phyloP scores from a whole-genome alignment of 1,139 yeast species.

The Arxiozyma slooffiae region DNA sequence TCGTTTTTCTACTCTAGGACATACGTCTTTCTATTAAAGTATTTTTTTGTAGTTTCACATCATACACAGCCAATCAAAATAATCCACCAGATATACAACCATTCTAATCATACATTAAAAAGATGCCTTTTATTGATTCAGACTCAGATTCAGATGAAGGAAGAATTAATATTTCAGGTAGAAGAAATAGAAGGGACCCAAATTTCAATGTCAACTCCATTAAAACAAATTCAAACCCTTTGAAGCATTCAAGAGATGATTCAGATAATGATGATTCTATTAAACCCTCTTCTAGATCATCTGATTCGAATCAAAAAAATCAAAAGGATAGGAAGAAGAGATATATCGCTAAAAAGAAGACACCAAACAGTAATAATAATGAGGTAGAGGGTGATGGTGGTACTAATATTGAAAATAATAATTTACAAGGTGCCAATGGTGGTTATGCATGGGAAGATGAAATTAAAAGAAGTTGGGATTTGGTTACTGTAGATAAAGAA shows the following conservation, averaged over 20 bases:
- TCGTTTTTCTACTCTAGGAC: too few relatives aligned
- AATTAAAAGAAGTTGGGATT: conserved; percentile 92
- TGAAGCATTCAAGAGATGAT: background rate
- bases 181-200: conserved; percentile 9
- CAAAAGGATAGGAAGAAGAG: conserved; percentile 3
- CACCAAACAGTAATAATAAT: conserved; percentile 12
- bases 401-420: background rate
- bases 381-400: background rate
- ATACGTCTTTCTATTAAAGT: background rate
- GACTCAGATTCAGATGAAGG: conserved; percentile 24
- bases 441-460: conserved; percentile 98
- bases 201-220: conserved; percentile 4
- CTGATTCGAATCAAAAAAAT: background rate
- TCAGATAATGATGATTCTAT: background rate
- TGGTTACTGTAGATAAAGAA: conserved; percentile 72
- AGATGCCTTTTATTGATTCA: conserved; percentile 13
- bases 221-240: background rate
- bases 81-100: background rate
- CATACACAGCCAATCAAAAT: too few relatives aligned
- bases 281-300: background rate
- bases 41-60: background rate
- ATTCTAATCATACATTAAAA: background rate
- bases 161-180: conserved; percentile 9
- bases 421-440: conserved; percentile 39
- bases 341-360: conserved; percentile 14